These are phyloP conservation scores for Corymbia maculata DNA, from an alignment of 345 rosid species.

Conservation along the genomic window DNA sequence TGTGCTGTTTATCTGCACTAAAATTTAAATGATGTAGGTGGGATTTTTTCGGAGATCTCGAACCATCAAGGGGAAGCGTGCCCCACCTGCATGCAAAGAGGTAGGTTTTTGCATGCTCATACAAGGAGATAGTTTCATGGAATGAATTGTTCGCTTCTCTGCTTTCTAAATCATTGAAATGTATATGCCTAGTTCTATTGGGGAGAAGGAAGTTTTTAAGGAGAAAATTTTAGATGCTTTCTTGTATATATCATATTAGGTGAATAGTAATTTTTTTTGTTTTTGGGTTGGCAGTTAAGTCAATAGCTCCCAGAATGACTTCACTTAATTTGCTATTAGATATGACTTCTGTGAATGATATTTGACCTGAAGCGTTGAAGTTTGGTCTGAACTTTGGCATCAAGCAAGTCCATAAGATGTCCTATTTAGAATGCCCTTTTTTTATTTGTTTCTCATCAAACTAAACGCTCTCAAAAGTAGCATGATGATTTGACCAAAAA, in stretches of 20 bases:
- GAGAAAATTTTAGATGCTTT: not conserved
- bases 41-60: constrained; percentile 76
- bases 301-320: not conserved
- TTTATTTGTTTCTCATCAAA: not conserved
- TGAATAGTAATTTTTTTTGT: not conserved
- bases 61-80: constrained; percentile 68
- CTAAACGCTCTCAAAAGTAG: not conserved
- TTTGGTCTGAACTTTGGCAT: not conserved
- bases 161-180: not conserved
- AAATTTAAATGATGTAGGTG: constrained; percentile 38
- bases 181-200: not conserved
- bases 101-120: constrained; percentile 12
- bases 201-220: not conserved
- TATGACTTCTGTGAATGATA: not conserved
- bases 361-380: not conserved
- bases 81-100: constrained; percentile 91
- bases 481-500: not conserved
- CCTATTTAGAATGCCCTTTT: not conserved
- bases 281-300: not conserved
- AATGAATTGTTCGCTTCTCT: not conserved
- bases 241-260: not conserved
- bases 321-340: not conserved
- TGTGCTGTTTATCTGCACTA: constrained; percentile 3
- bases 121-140: not conserved
- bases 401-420: not conserved